A percentile compares a stretch with the other conserved stretches of the same genome.
These are phyloP conservation scores for Coleophoma eucalyptorum DNA, from an alignment of 2,329 filamentous ascomycete species.

Conservation along the genomic window DNA sequence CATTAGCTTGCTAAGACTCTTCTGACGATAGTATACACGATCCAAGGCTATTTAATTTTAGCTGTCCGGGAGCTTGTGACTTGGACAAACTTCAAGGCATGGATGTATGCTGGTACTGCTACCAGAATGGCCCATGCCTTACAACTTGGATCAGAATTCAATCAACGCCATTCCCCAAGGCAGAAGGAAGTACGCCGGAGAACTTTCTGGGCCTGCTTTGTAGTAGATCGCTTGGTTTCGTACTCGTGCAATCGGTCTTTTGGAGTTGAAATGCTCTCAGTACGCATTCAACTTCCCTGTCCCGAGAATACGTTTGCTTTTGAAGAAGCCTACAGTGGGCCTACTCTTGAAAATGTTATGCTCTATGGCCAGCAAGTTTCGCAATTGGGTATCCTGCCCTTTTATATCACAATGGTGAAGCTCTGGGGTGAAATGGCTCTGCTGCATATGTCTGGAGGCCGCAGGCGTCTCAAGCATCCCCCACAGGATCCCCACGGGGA, in stretches of 20 bases:
- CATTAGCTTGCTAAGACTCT: too few relatives aligned
- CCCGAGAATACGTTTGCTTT: conserved; percentile 4
- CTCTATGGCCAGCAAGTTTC: neutral
- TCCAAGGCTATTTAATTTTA: too few relatives aligned
- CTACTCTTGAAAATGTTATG: neutral
- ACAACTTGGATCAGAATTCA: too few relatives aligned
- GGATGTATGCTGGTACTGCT: too few relatives aligned
- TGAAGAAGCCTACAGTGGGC: conserved; percentile 2
- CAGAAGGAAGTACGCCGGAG: too few relatives aligned
- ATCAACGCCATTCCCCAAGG: too few relatives aligned
- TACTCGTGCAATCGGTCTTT: conserved; percentile 2
- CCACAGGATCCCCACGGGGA: neutral
- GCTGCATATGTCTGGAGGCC: conserved; percentile 1
- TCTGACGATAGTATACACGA: too few relatives aligned
- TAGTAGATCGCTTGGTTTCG: conserved; percentile 4
- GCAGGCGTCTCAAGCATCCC: neutral
- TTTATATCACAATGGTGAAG: conserved; percentile 4
- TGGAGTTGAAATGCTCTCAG: too few relatives aligned
- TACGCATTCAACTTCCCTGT: conserved; percentile 2
- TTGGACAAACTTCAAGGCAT: too few relatives aligned
- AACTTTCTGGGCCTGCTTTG: too few relatives aligned
- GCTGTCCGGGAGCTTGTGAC: too few relatives aligned
- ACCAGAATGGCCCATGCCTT: too few relatives aligned
- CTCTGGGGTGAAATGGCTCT: conserved; percentile 3
- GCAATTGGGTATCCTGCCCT: conserved; percentile 3